Percentiles rank a stretch among this genome's conserved stretches.
Conservation (phyloP, 2,329 filamentous ascomycete species). For the Aspergillus brunneoviolaceus region DNA sequence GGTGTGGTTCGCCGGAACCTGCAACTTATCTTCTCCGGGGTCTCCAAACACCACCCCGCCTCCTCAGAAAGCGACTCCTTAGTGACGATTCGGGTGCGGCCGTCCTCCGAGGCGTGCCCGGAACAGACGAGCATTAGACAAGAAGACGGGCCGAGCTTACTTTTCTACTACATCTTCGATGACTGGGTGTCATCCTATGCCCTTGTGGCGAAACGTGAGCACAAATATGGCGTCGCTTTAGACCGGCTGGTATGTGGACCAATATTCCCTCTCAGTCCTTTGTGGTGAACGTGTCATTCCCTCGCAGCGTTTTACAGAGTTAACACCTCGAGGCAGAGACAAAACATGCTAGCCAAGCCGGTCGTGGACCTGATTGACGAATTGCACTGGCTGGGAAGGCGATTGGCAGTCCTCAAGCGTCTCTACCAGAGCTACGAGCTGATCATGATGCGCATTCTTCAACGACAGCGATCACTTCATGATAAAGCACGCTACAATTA, state of each 20-base stretch:
- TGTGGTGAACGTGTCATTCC: too few relatives aligned
- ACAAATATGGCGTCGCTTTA: conserved; percentile 50
- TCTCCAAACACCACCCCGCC: conserved; percentile 55
- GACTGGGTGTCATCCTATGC: conserved; percentile 65
- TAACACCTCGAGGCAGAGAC: conserved; percentile 38
- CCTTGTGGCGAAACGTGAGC: conserved; percentile 58
- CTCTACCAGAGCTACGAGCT: conserved; percentile 63
- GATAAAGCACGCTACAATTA: conserved; percentile 33
- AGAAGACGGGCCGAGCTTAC: conserved; percentile 58
- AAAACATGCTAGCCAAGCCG: conserved; percentile 56
- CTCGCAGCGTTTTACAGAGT: neutral
- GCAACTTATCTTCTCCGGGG: conserved; percentile 60
- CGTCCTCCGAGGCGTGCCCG: conserved; percentile 31
- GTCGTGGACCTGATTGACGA: conserved; percentile 47
- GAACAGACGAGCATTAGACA: conserved; percentile 39
- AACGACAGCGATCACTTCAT: conserved; percentile 46
- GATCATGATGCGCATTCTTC: conserved; percentile 62
- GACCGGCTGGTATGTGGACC: conserved; percentile 48
- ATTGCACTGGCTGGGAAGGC: conserved; percentile 61
- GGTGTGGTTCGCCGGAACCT: conserved; percentile 56
- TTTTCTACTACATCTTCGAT: conserved; percentile 68
- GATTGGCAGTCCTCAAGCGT: conserved; percentile 60
- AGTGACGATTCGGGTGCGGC: conserved; percentile 48
- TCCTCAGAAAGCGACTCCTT: conserved; percentile 50
- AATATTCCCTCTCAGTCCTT: neutral